Percentiles rank a stretch among this genome's conserved stretches.
phyloP scores from a whole-genome alignment of 495 filamentous ascomycete genomes.

The Clohesyomyces aquaticus region DNA sequence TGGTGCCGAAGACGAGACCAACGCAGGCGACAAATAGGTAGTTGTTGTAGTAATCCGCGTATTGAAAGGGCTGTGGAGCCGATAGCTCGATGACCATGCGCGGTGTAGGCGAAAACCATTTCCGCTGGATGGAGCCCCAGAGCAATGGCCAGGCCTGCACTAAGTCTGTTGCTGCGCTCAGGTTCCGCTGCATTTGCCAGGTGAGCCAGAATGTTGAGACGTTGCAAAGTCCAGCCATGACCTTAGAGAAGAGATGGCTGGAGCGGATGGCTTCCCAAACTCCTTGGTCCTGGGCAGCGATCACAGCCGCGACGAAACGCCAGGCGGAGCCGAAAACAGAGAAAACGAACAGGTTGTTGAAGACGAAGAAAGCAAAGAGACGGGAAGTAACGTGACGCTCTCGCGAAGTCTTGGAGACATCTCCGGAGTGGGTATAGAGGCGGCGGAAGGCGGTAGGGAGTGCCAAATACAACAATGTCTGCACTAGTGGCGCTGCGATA shows the following conservation, averaged over 20 bases:
- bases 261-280: constrained; percentile 71
- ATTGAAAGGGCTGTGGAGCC: constrained; percentile 87
- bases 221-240: constrained; percentile 72
- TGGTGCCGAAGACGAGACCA: constrained; percentile 76
- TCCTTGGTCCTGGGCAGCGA: constrained; percentile 55
- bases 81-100: constrained; percentile 90
- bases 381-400: constrained; percentile 90
- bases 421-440: constrained; percentile 74
- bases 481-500: constrained; percentile 84
- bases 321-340: constrained; percentile 84
- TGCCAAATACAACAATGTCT: constrained; percentile 83
- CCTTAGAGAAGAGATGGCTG: constrained; percentile 59
- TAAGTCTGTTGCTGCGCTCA: constrained; percentile 85
- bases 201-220: constrained; percentile 90
- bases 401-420: constrained; percentile 84
- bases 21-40: constrained; percentile 92
- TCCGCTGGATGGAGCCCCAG: constrained; percentile 58
- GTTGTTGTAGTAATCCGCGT: constrained; percentile 92
- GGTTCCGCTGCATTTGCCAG: constrained; percentile 86
- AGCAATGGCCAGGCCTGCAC: constrained; percentile 76
- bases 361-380: constrained; percentile 91
- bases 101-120: constrained; percentile 66
- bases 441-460: constrained; percentile 91
- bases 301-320: constrained; percentile 68
- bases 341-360: constrained; percentile 94